These are phyloP conservation scores for Tagetes erecta DNA, from an alignment of 129 eudicot genomes.

Conservation along the genomic window DNA sequence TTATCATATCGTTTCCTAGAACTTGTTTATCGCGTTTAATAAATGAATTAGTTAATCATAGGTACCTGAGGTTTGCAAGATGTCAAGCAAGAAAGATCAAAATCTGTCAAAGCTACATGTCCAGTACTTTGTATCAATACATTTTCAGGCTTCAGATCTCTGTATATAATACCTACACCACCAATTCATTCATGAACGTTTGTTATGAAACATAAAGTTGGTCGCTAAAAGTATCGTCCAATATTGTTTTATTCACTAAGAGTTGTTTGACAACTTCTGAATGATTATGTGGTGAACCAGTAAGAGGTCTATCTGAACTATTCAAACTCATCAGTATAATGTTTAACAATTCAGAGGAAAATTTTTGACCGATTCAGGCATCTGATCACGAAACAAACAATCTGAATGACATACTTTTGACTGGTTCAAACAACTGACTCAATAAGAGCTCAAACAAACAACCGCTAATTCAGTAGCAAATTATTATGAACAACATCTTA, in stretches of 20 bases:
- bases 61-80: constrained; percentile 97
- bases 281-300: no score
- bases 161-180: constrained; percentile 80
- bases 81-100: constrained; percentile 95
- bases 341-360: no score
- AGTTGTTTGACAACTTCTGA: no score
- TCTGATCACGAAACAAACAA: no score
- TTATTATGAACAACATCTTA: constrained; percentile 16
- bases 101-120: constrained; percentile 88
- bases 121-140: constrained; percentile 76
- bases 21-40: background rate
- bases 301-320: no score
- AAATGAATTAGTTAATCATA: no score
- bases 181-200: background rate
- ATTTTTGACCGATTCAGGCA: no score
- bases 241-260: background rate
- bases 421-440: no score
- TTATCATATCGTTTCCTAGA: background rate
- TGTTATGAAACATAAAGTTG: background rate
- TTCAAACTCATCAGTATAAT: no score
- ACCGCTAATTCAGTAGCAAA: background rate
- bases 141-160: constrained; percentile 99
- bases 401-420: no score
- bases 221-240: background rate
- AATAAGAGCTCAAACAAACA: no score